These are phyloP conservation scores for Talaromyces islandicus DNA, from an alignment of 2,329 filamentous ascomycete species.

Conservation along the genomic window DNA sequence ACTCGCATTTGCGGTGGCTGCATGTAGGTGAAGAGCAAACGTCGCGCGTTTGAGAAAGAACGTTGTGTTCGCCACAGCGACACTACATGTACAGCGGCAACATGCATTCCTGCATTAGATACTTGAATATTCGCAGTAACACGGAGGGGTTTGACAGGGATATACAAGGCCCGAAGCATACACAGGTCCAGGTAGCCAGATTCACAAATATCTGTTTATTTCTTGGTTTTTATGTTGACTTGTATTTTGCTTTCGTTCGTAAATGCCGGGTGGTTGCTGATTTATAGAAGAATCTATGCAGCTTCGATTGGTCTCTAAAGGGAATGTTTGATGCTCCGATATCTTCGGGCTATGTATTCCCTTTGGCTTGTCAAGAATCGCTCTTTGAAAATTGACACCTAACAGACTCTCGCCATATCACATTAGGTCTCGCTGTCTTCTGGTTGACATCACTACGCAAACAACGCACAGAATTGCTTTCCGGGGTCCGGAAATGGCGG, in stretches of 20 bases:
- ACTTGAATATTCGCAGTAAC: not conserved
- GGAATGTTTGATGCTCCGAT: not conserved
- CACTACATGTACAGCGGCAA: not conserved
- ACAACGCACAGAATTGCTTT: not conserved
- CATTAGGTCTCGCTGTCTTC: not conserved
- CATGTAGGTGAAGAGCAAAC: not conserved
- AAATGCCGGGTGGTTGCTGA: not conserved
- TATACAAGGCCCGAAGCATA: not conserved
- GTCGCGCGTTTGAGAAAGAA: not conserved
- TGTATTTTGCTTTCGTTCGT: not conserved
- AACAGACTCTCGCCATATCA: not conserved
- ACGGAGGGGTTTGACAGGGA: not conserved
- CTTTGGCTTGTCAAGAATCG: not conserved
- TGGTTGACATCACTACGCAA: not conserved
- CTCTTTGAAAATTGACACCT: not conserved
- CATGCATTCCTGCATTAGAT: not conserved
- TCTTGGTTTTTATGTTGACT: not conserved
- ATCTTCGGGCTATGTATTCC: not conserved
- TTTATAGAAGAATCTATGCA: not conserved
- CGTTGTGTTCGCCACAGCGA: not conserved
- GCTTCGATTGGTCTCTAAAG: not conserved
- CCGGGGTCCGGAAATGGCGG: not conserved
- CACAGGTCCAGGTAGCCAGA: not conserved
- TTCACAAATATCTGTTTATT: not conserved
- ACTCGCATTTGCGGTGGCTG: not conserved